These are phyloP conservation scores for Tolypocladium album DNA, from an alignment of 2,329 filamentous ascomycete genomes.

Conservation along the genomic window DNA sequence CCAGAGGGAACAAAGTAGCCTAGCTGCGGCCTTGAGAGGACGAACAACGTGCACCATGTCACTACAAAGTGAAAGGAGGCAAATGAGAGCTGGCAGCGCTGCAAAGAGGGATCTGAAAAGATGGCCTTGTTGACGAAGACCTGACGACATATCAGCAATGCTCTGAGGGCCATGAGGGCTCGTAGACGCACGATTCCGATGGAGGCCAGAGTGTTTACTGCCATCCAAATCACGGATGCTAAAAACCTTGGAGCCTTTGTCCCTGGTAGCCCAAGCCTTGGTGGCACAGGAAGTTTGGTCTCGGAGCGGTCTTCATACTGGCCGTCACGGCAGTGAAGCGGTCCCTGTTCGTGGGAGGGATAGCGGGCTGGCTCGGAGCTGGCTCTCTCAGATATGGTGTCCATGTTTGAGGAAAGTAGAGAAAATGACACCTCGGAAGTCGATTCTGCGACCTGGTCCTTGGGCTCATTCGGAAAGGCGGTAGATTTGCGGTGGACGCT, in stretches of 20 bases:
- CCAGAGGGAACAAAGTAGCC: conserved; percentile 52
- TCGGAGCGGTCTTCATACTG: neutral
- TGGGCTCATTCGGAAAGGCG: neutral
- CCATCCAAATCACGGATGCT: conserved; percentile 37
- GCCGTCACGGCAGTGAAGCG: neutral
- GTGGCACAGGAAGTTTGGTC: neutral
- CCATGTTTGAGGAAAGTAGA: neutral
- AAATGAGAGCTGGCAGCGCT: conserved; percentile 53
- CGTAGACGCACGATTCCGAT: conserved; percentile 44
- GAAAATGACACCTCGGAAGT: neutral
- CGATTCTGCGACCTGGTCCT: neutral
- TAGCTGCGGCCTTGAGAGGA: conserved; percentile 47
- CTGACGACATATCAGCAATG: conserved; percentile 21
- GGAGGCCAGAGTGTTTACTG: conserved; percentile 51
- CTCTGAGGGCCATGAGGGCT: conserved; percentile 1
- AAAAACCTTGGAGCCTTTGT: neutral
- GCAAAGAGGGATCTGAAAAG: conserved; percentile 51
- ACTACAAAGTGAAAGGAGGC: conserved; percentile 59
- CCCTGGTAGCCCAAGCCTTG: neutral
- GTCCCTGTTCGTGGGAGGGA: neutral
- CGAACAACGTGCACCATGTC: conserved; percentile 52
- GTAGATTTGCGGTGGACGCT: neutral
- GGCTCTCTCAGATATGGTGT: neutral
- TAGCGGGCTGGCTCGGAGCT: neutral
- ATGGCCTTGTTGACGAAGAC: conserved; percentile 63